Percentiles rank a stretch among this genome's conserved stretches.
Evolutionary conservation across 192 early-diverging fungal species (phyloP).

Genomic region (Allomyces arbusculus): DNA sequence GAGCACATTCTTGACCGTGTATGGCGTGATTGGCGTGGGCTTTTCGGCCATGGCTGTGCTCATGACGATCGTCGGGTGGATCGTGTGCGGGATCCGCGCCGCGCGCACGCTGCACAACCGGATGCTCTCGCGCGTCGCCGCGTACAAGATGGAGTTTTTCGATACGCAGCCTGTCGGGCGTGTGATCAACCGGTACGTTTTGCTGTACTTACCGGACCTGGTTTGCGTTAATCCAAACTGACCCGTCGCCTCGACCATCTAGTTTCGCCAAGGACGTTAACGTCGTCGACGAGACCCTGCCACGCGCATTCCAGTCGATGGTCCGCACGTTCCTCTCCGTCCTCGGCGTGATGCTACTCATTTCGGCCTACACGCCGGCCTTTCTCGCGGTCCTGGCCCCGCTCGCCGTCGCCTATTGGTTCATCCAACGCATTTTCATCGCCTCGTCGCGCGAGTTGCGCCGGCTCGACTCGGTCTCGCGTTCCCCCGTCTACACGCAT

Average conservation of each 20-base stretch:
- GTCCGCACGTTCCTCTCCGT: background rate
- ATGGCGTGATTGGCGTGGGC: background rate
- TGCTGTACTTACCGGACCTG: no score
- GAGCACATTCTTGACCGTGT: background rate
- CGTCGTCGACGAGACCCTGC: slow-evolving; percentile 38
- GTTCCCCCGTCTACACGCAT: slow-evolving; percentile 2
- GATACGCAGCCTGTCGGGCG: slow-evolving; percentile 57
- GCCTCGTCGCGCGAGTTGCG: slow-evolving; percentile 2
- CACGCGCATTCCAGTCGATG: slow-evolving; percentile 1
- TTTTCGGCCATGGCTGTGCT: slow-evolving; percentile 27
- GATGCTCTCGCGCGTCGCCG: slow-evolving; percentile 39
- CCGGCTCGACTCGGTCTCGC: slow-evolving; percentile 1
- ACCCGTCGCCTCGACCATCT: no score
- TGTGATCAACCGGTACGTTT: slow-evolving; percentile 44
- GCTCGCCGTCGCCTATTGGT: background rate
- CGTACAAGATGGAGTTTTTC: slow-evolving; percentile 55
- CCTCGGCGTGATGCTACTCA: background rate
- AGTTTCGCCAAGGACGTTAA: slow-evolving; percentile 42
- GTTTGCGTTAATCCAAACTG: no score
- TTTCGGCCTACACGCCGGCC: background rate
- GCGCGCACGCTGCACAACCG: slow-evolving; percentile 44
- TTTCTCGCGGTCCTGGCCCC: background rate
- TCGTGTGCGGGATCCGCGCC: slow-evolving; percentile 41
- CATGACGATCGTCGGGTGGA: slow-evolving; percentile 29
- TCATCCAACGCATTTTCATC: background rate